Evolutionary conservation across 2,329 filamentous ascomycete genomes (phyloP).

Genomic region (Sporothrix dimorphospora): DNA sequence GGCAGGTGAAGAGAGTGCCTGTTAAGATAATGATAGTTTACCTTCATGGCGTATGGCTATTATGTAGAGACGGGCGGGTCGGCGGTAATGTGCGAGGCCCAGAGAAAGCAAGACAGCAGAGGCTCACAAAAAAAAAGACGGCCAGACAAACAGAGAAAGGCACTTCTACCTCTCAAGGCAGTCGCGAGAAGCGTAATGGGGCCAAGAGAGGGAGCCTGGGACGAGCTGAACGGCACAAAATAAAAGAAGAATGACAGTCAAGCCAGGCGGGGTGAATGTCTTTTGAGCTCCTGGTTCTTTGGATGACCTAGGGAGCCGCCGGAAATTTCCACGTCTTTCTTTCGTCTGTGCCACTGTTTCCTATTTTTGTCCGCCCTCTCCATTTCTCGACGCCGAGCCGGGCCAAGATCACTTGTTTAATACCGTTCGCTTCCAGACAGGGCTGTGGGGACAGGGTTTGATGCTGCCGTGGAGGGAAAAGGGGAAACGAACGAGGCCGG

Average conservation of each 20-base stretch:
- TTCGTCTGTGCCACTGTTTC: not conserved
- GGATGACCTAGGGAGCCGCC: not conserved
- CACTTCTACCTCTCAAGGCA: not conserved
- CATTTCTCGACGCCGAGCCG: not conserved
- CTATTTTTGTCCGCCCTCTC: not conserved
- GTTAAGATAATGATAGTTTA: not conserved
- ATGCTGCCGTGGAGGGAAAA: not conserved
- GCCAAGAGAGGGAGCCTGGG: not conserved
- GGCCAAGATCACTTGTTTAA: not conserved
- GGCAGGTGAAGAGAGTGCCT: no score
- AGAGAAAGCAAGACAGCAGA: not conserved
- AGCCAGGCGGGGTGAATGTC: not conserved
- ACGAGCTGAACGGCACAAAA: not conserved
- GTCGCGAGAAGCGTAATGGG: not conserved
- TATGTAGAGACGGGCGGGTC: conserved; percentile 3
- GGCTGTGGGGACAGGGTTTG: not conserved
- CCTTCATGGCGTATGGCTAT: not conserved
- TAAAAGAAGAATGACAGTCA: not conserved
- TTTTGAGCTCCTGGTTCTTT: not conserved
- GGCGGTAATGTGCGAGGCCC: not conserved
- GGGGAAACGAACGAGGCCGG: not conserved
- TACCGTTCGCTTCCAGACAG: not conserved
- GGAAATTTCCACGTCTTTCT: not conserved
- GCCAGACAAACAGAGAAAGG: not conserved
- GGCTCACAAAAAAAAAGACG: not conserved